These are phyloP conservation scores for Pseudogymnoascus sp. DNA, from an alignment of 2,329 filamentous ascomycete genomes.

Conservation along the genomic window DNA sequence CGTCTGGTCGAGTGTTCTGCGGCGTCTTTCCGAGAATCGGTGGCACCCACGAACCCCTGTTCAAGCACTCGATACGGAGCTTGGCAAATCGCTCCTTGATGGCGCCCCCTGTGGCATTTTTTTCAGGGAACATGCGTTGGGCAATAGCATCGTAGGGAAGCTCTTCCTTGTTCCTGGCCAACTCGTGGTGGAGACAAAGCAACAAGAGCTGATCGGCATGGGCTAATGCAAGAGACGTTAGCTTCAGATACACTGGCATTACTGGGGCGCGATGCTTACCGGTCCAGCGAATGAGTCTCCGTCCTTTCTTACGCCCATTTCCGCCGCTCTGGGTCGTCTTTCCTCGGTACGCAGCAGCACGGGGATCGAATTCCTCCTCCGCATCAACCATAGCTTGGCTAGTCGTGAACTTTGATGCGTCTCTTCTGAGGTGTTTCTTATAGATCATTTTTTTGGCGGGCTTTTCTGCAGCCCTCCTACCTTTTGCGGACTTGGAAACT, in stretches of 20 bases:
- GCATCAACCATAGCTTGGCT: constrained; percentile 16
- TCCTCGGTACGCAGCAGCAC: constrained; percentile 1
- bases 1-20: constrained; percentile 16
- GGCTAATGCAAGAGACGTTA: neutral
- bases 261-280: neutral
- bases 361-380: constrained; percentile 10
- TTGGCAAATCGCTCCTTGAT: constrained; percentile 32
- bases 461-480: neutral
- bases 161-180: constrained; percentile 24
- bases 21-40: constrained; percentile 27
- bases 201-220: constrained; percentile 7
- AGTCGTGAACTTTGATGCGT: constrained; percentile 3
- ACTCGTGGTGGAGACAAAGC: constrained; percentile 9
- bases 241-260: neutral
- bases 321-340: constrained; percentile 7
- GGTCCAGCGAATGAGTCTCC: constrained; percentile 11
- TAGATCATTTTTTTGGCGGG: constrained; percentile 9
- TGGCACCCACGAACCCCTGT: constrained; percentile 36
- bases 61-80: constrained; percentile 28
- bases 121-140: constrained; percentile 33
- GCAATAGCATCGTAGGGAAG: constrained; percentile 35
- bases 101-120: constrained; percentile 29
- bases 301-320: constrained; percentile 10
- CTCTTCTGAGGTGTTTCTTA: neutral
- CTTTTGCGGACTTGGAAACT: neutral